Percentiles rank a stretch among this genome's conserved stretches.
phyloP scores from a whole-genome alignment of 352 stramenopile genomes.

The Phytophthora hybrid region DNA sequence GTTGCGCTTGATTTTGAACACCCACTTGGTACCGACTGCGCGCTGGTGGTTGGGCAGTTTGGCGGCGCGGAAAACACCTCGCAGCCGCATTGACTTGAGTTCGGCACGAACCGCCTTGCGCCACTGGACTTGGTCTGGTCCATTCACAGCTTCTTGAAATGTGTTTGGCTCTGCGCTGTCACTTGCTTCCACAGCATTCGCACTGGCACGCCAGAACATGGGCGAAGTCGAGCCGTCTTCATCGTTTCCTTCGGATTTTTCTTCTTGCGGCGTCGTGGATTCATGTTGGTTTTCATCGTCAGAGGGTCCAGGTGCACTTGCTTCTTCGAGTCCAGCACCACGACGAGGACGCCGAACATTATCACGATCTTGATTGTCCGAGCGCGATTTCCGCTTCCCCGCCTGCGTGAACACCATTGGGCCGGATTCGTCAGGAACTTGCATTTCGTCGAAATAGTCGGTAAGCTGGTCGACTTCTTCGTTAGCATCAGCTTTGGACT shows the following conservation, averaged over 20 bases:
- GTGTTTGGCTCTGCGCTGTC: constrained; percentile 14
- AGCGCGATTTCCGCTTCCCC: constrained; percentile 5
- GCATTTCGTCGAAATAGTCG: background rate
- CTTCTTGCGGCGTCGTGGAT: background rate
- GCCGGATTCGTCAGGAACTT: no score
- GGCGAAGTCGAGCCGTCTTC: constrained; percentile 13
- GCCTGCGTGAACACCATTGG: background rate
- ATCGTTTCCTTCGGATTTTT: constrained; percentile 5
- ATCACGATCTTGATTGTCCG: constrained; percentile 5
- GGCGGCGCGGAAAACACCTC: constrained; percentile 19
- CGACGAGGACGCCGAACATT: background rate
- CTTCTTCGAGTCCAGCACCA: constrained; percentile 10
- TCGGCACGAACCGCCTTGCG: constrained; percentile 22
- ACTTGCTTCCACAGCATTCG: constrained; percentile 6
- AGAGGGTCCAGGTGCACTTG: constrained; percentile 6
- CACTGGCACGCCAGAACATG: background rate
- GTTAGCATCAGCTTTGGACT: background rate
- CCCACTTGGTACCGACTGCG: constrained; percentile 35
- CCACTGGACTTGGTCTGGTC: constrained; percentile 28
- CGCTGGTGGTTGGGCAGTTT: constrained; percentile 16
- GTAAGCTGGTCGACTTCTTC: background rate
- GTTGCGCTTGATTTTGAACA: constrained; percentile 54
- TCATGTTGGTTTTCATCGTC: background rate
- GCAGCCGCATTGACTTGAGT: constrained; percentile 25
- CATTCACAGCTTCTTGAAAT: constrained; percentile 18